These are phyloP conservation scores for Plasmodium coatneyi DNA, from an alignment of 169 alveolate genomes.

Conservation along the genomic window DNA sequence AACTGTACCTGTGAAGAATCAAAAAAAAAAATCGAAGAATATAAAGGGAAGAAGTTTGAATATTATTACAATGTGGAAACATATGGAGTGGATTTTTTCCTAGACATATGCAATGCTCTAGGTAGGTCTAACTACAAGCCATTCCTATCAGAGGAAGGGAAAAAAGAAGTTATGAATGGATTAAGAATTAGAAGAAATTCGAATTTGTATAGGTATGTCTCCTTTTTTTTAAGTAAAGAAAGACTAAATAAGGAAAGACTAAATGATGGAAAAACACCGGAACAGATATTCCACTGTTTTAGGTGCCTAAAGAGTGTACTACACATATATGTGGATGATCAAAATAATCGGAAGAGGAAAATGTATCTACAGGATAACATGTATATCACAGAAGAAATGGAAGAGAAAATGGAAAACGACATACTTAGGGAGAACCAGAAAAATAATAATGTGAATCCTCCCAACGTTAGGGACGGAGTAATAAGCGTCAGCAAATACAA, in stretches of 20 bases:
- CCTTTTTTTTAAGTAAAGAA: constrained; percentile 76
- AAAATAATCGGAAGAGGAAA: constrained; percentile 1
- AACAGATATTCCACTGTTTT: constrained; percentile 72
- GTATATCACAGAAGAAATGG: constrained; percentile 68
- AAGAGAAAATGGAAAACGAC: constrained; percentile 61
- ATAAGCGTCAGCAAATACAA: constrained; percentile 64
- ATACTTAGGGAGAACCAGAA: constrained; percentile 9
- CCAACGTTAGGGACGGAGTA: constrained; percentile 27
- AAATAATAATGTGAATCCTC: not conserved
- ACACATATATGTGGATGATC: constrained; percentile 60
- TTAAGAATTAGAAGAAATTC: constrained; percentile 72
- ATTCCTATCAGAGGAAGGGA: constrained; percentile 72
- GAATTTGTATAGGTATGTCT: constrained; percentile 71
- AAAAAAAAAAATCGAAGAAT: constrained; percentile 52
- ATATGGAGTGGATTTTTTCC: constrained; percentile 66
- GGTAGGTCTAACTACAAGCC: constrained; percentile 63
- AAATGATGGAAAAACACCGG: constrained; percentile 68
- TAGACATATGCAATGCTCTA: constrained; percentile 73
- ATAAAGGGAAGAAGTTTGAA: constrained; percentile 48
- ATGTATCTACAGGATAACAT: constrained; percentile 7
- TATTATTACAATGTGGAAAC: constrained; percentile 64
- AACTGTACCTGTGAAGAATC: constrained; percentile 74
- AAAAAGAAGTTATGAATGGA: constrained; percentile 63
- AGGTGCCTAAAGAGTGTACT: constrained; percentile 71
- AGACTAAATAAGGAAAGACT: constrained; percentile 64